Evolutionary conservation across 495 filamentous ascomycete genomes (phyloP).

Genomic region (Aspergillus sclerotioniger): DNA sequence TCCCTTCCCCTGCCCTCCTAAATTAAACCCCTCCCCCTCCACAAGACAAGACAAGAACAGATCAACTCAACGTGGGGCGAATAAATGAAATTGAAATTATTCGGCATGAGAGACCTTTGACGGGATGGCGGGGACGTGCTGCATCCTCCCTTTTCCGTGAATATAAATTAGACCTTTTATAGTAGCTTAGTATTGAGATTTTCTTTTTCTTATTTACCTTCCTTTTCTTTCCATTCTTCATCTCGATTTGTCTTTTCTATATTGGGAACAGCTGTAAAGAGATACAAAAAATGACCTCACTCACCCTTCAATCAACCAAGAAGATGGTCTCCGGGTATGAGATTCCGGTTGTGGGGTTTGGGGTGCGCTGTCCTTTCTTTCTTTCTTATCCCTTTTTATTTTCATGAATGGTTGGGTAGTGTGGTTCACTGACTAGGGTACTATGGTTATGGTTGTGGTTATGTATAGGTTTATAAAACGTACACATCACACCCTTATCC

Average conservation of each 20-base stretch:
- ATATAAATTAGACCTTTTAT: neutral
- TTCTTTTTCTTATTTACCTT: neutral
- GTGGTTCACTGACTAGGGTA: too few relatives aligned
- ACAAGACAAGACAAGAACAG: too few relatives aligned
- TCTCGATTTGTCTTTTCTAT: neutral
- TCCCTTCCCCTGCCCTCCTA: too few relatives aligned
- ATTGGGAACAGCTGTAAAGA: too few relatives aligned
- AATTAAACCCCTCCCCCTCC: too few relatives aligned
- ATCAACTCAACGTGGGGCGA: neutral
- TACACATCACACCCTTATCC: conserved; percentile 28
- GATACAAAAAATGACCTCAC: conserved; percentile 57
- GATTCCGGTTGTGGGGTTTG: conserved; percentile 73
- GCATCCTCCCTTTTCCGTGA: neutral
- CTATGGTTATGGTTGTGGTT: too few relatives aligned
- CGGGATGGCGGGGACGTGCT: neutral
- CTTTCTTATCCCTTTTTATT: too few relatives aligned
- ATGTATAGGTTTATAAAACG: conserved; percentile 71
- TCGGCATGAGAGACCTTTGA: neutral
- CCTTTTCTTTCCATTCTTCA: neutral
- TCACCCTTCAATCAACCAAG: conserved; percentile 61
- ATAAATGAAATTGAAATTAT: neutral
- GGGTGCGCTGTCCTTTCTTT: conserved; percentile 47
- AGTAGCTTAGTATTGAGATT: neutral
- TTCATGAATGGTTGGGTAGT: too few relatives aligned
- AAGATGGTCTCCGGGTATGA: conserved; percentile 74